A percentile compares a stretch with the other conserved stretches of the same genome.
Evolutionary conservation across 2,329 filamentous ascomycete genomes (phyloP).

Genomic region (Paecilomyces variotii): DNA sequence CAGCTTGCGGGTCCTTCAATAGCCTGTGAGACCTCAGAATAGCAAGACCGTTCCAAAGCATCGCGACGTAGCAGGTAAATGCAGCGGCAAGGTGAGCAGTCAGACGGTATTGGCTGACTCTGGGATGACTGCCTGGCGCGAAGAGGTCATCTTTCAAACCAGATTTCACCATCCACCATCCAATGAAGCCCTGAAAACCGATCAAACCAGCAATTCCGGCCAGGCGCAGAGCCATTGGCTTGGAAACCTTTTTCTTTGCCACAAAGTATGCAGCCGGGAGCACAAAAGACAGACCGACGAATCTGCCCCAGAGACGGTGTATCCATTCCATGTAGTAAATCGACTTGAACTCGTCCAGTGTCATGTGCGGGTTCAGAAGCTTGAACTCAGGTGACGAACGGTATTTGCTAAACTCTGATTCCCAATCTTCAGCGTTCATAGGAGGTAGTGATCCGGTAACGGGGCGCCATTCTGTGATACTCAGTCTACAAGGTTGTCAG

Average conservation of each 20-base stretch:
- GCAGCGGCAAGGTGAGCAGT: conserved; percentile 83
- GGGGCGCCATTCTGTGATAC: conserved; percentile 97
- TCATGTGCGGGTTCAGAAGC: conserved; percentile 88
- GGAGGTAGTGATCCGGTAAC: conserved; percentile 89
- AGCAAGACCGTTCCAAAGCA: conserved; percentile 81
- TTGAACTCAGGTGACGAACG: conserved; percentile 86
- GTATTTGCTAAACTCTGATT: conserved; percentile 89
- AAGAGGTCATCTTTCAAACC: conserved; percentile 95
- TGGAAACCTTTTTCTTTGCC: conserved; percentile 67
- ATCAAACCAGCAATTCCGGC: conserved; percentile 81
- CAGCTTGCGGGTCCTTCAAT: conserved; percentile 57
- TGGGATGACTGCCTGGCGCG: conserved; percentile 77
- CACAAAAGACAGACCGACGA: conserved; percentile 84
- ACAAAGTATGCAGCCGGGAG: conserved; percentile 85
- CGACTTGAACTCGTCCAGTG: conserved; percentile 86
- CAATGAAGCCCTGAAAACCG: conserved; percentile 88
- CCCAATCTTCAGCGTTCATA: conserved; percentile 71
- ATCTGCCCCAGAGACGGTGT: conserved; percentile 86
- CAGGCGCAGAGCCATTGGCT: conserved; percentile 67
- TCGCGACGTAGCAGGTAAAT: conserved; percentile 87
- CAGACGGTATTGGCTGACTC: conserved; percentile 90
- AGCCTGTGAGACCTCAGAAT: conserved; percentile 72
- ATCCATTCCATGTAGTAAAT: conserved; percentile 99
- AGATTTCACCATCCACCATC: conserved; percentile 99
- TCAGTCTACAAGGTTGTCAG: conserved; percentile 54